Evolutionary conservation across 2,329 filamentous ascomycete species (phyloP), one percentile per base, ranked within the genome.

Genomic region (Tolypocladium sp.): DNA sequence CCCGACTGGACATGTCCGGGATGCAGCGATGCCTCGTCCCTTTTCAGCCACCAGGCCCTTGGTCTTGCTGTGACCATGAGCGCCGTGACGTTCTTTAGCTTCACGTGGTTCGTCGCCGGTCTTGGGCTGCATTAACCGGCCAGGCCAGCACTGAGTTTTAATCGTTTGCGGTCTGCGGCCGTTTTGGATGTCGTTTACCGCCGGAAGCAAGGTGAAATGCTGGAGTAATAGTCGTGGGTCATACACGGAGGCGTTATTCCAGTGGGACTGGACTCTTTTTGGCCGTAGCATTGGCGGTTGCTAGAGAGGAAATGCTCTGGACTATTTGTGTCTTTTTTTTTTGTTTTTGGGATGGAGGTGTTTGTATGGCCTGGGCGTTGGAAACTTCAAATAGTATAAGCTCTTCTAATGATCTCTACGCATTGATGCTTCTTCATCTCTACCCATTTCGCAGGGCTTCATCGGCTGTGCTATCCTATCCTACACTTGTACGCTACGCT

Each of bases 31-130:
- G 84, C 79, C 25, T 58, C 78, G 30, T 75, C 77, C 17, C 71
- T 74, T 53, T 71, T 79, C 59, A 78, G 83, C 61, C 71, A 69
- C 61, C 75, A 77, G 49, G 79, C 79, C 1, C 41, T 85, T 10
- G 74, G 77, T 7, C 77, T 85, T 59, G 79, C 79, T 41, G 52
- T 83, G 56, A 73, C 76, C 15, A 85, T 86, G 80, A 78, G 79
- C 64, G 55, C 80, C 38, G 68, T 84, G 51, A 86, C 84, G 1
- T 73, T 87, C 4, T 63, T 82, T 37, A 83, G 81, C 68, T 87
- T 87, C 63, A 86, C 83, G 37, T 87, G 83, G 83, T 87, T 87
- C 64, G 82, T 86, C 42, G 76, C 76, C 30, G 83, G 84, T 2
- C 67, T 83, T 13, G 74, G 71, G 10, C 66, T 74, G 41, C 68